Evolutionary conservation across 1,284 basidiomycete genomes (phyloP).

Genomic region (Erythrobasidium hasegawianum): DNA sequence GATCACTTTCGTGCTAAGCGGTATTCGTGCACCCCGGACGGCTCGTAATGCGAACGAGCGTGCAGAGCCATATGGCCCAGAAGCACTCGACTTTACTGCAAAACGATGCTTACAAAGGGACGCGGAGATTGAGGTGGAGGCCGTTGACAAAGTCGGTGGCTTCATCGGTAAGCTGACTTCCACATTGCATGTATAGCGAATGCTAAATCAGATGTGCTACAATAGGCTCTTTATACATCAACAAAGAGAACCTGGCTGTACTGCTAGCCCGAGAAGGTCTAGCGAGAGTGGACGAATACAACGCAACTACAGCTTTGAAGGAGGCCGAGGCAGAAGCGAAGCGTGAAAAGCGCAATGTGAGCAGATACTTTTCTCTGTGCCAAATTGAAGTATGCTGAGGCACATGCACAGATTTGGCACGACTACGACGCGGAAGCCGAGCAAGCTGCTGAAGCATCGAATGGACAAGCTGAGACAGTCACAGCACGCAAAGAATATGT

Average conservation of each 20-base stretch:
- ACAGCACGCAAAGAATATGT: constrained; percentile 72
- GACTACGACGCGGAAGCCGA: constrained; percentile 67
- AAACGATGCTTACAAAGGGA: constrained; percentile 87
- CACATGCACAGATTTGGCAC: constrained; percentile 71
- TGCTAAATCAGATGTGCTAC: no score
- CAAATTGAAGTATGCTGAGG: constrained; percentile 35
- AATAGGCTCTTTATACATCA: constrained; percentile 69
- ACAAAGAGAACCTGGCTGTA: constrained; percentile 79
- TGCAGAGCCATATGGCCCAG: constrained; percentile 79
- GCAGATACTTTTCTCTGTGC: constrained; percentile 44
- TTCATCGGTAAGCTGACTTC: no score
- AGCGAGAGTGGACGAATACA: constrained; percentile 74
- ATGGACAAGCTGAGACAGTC: constrained; percentile 50
- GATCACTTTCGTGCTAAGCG: constrained; percentile 76
- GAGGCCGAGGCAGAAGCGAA: constrained; percentile 64
- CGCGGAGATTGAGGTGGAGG: constrained; percentile 85
- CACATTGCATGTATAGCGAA: no score
- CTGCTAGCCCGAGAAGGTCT: constrained; percentile 74
- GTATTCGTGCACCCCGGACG: constrained; percentile 51
- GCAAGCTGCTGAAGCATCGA: constrained; percentile 53
- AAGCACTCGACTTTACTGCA: constrained; percentile 76
- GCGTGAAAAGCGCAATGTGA: constrained; percentile 66
- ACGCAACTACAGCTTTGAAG: constrained; percentile 72
- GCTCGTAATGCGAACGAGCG: constrained; percentile 69
- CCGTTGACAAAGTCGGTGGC: constrained; percentile 88